Conservation (phyloP, 2,329 filamentous ascomycete genomes). For the Diaporthe humulicola region DNA sequence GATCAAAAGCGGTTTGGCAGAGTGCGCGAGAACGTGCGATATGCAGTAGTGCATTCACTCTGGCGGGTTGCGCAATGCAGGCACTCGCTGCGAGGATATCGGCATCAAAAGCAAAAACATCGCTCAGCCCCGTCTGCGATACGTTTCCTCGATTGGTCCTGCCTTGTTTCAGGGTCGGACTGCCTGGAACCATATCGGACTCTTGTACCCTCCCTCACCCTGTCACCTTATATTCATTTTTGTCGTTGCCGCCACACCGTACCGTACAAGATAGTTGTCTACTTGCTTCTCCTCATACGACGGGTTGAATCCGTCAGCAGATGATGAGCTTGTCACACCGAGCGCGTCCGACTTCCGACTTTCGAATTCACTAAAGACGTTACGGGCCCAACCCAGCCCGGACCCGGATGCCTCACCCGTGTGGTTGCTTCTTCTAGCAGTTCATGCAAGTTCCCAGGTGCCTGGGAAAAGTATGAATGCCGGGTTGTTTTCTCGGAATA, state of each 20-base stretch:
- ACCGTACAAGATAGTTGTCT: background rate
- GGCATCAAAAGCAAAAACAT: slow-evolving; percentile 1
- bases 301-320: background rate
- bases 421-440: slow-evolving; percentile 1
- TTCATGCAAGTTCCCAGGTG: background rate
- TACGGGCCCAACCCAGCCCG: background rate
- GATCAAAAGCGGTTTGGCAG: background rate
- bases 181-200: slow-evolving; percentile 7
- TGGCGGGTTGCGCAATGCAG: background rate
- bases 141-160: background rate
- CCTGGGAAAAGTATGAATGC: background rate
- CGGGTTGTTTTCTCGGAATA: background rate
- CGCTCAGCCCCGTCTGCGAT: background rate
- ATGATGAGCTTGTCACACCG: background rate
- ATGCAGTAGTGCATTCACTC: background rate
- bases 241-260: background rate
- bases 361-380: background rate
- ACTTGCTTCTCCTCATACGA: background rate
- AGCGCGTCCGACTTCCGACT: background rate
- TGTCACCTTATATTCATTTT: background rate
- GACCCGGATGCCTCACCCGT: background rate
- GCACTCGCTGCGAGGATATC: background rate
- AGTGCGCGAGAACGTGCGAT: background rate
- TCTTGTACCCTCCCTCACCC: no score
- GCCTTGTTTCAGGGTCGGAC: slow-evolving; percentile 12